Evolutionary conservation across 2,329 filamentous ascomycete genomes (phyloP).

Genomic region (Chaetothyriales sp.): DNA sequence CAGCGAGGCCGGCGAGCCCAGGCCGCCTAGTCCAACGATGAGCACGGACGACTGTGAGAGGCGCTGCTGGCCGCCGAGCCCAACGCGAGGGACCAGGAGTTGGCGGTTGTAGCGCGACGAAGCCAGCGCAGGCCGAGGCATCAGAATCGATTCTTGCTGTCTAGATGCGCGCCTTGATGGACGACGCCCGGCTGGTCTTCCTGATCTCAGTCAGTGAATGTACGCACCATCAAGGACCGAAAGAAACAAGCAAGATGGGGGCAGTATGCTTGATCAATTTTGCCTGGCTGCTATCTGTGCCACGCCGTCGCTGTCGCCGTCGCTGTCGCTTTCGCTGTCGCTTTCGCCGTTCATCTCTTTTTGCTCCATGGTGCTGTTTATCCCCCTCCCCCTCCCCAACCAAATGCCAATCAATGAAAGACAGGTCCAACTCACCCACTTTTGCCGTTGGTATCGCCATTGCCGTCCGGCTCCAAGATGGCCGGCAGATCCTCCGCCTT

Average conservation of each 20-base stretch:
- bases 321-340: too few relatives aligned
- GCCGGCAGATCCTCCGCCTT: constrained; percentile 73
- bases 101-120: constrained; percentile 17
- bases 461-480: constrained; percentile 26
- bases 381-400: too few relatives aligned
- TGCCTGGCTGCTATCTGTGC: not conserved
- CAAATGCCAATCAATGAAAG: not conserved
- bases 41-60: constrained; percentile 37
- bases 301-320: too few relatives aligned
- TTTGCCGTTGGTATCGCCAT: not conserved
- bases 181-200: not conserved
- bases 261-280: not conserved
- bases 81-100: constrained; percentile 13
- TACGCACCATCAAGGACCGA: not conserved
- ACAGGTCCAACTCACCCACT: not conserved
- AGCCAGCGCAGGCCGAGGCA: constrained; percentile 14
- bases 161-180: not conserved
- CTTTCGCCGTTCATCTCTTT: not conserved
- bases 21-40: constrained; percentile 72
- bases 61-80: constrained; percentile 11
- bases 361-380: not conserved
- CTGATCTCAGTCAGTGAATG: not conserved
- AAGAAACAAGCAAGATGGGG: not conserved
- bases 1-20: constrained; percentile 84
- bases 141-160: not conserved